phyloP scores from a whole-genome alignment of 2,329 filamentous ascomycete species.

The Penicillium sp. region DNA sequence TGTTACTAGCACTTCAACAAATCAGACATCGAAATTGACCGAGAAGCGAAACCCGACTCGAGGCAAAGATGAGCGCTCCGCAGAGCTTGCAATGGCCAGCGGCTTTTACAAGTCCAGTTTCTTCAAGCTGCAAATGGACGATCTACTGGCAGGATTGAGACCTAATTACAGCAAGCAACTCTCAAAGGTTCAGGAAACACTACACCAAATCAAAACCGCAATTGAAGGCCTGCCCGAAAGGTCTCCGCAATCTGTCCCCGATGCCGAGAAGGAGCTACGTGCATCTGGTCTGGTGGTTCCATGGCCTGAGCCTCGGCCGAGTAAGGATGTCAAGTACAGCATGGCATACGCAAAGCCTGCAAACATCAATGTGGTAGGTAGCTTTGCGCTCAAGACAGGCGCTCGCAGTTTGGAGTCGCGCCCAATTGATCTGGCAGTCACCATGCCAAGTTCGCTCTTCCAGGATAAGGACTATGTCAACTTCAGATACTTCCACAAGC shows the following conservation, averaged over 20 bases:
- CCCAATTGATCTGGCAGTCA: slow-evolving; percentile 77
- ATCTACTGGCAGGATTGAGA: slow-evolving; percentile 57
- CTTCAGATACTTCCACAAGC: slow-evolving; percentile 89
- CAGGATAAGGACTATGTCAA: slow-evolving; percentile 95
- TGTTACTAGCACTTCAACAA: slow-evolving; percentile 10
- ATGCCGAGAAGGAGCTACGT: slow-evolving; percentile 67
- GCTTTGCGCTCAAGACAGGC: slow-evolving; percentile 75
- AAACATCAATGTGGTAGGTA: slow-evolving; percentile 83
- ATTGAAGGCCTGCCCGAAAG: slow-evolving; percentile 58
- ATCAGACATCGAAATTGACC: slow-evolving; percentile 32
- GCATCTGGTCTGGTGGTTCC: slow-evolving; percentile 70
- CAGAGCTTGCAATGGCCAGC: slow-evolving; percentile 40
- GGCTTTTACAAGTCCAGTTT: slow-evolving; percentile 64
- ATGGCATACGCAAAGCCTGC: slow-evolving; percentile 72
- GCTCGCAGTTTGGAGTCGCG: slow-evolving; percentile 56
- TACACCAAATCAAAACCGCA: slow-evolving; percentile 55
- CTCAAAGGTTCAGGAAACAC: slow-evolving; percentile 51
- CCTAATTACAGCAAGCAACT: slow-evolving; percentile 59
- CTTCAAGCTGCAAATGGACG: slow-evolving; percentile 67
- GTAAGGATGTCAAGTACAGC: slow-evolving; percentile 75
- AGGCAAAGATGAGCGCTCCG: slow-evolving; percentile 28
- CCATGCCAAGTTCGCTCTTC: slow-evolving; percentile 76
- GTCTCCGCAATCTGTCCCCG: slow-evolving; percentile 53
- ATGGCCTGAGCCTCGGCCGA: slow-evolving; percentile 76
- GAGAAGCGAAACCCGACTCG: slow-evolving; percentile 19